These are phyloP conservation scores for Neopestalotiopsis sp. DNA, from an alignment of 2,329 filamentous ascomycete genomes.

Conservation along the genomic window DNA sequence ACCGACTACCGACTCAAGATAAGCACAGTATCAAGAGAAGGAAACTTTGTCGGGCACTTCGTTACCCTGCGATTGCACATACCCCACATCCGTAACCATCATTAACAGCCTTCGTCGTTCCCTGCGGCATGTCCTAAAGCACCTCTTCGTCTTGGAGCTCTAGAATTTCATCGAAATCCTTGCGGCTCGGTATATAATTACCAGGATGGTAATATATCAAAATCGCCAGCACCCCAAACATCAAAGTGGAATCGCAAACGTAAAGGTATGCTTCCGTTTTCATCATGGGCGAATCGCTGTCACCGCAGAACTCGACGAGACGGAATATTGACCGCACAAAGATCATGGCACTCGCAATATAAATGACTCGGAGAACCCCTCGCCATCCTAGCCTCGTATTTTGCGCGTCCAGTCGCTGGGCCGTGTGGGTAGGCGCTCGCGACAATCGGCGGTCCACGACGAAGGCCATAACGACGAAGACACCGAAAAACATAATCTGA, in stretches of 20 bases:
- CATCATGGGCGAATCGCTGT: slow-evolving; percentile 10
- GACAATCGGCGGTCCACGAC: not conserved
- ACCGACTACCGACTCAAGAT: too few species aligned
- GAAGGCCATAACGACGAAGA: not conserved
- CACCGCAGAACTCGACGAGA: slow-evolving; percentile 3
- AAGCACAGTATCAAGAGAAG: not conserved
- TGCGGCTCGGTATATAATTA: not conserved
- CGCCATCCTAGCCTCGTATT: not conserved
- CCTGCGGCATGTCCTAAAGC: not conserved
- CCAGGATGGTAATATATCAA: slow-evolving; percentile 9
- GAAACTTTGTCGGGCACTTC: not conserved
- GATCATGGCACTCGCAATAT: slow-evolving; percentile 6
- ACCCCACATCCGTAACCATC: too few species aligned
- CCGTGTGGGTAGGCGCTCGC: not conserved
- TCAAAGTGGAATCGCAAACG: slow-evolving; percentile 13
- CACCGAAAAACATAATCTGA: slow-evolving; percentile 5
- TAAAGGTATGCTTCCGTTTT: slow-evolving; percentile 10
- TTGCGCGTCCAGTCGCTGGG: not conserved
- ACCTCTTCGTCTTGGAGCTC: not conserved
- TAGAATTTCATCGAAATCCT: not conserved
- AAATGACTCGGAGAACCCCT: slow-evolving; percentile 4
- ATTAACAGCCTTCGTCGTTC: too few species aligned
- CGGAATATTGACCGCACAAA: slow-evolving; percentile 5
- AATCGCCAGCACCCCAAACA: slow-evolving; percentile 4
- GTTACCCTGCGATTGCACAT: not conserved